A percentile compares a stretch with the other conserved stretches of the same genome.
phyloP scores from a whole-genome alignment of 108 stramenopile genomes.

The Conticribra guillardii region DNA sequence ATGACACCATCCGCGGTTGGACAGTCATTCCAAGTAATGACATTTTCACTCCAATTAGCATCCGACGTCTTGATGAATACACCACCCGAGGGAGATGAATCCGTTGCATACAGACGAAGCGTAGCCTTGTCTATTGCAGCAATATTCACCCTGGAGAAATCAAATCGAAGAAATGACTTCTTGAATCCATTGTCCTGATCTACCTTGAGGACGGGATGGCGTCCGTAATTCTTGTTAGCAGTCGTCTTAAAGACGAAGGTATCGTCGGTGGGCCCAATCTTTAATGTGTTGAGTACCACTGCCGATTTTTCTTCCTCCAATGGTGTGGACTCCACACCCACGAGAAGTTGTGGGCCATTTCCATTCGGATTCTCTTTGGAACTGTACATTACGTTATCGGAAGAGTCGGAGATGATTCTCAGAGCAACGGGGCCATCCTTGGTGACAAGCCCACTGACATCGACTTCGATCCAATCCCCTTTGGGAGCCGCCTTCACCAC shows the following conservation, averaged over 20 bases:
- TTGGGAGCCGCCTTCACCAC: conserved; percentile 20
- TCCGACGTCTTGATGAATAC: conserved; percentile 26
- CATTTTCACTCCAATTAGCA: conserved; percentile 34
- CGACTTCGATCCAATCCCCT: conserved; percentile 43
- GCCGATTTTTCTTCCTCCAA: conserved; percentile 9
- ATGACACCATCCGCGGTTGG: conserved; percentile 32
- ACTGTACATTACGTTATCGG: conserved; percentile 46
- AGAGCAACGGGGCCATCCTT: conserved; percentile 38
- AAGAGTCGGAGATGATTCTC: conserved; percentile 29
- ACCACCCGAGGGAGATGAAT: conserved; percentile 35
- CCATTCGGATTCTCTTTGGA: conserved; percentile 44
- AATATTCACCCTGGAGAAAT: conserved; percentile 31
- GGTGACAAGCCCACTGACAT: conserved; percentile 30
- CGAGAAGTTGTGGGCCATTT: conserved; percentile 40
- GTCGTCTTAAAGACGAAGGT: conserved; percentile 27
- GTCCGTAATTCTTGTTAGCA: conserved; percentile 35
- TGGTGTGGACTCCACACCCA: conserved; percentile 21
- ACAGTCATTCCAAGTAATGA: conserved; percentile 24
- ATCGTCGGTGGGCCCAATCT: conserved; percentile 46
- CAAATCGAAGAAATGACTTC: conserved; percentile 37
- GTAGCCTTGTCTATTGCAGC: conserved; percentile 25
- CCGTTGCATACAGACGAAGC: conserved; percentile 30
- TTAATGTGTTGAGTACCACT: conserved; percentile 27
- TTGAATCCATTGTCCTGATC: conserved; percentile 40
- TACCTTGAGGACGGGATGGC: conserved; percentile 31